Conservation (phyloP, 805 yeast genomes). For the Ogataea zsoltii region DNA sequence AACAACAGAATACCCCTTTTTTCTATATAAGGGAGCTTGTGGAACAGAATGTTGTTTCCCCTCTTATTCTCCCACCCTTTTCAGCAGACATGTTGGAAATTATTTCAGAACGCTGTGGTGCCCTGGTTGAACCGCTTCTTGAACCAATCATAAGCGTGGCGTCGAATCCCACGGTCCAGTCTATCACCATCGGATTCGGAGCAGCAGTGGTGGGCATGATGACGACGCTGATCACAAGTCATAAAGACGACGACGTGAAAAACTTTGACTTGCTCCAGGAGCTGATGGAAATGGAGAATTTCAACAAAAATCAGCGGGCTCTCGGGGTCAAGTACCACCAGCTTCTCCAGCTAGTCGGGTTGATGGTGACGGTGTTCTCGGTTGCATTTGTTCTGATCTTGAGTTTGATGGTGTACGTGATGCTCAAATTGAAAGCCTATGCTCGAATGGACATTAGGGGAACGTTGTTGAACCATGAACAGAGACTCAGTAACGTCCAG, state of each 20-base stretch:
- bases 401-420: slow-evolving; percentile 1
- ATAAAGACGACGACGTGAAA: slow-evolving; percentile 6
- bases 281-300: slow-evolving; percentile 19
- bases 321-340: slow-evolving; percentile 14
- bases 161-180: slow-evolving; percentile 17
- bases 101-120: not conserved
- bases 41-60: too few relatives aligned
- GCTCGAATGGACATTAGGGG: slow-evolving; percentile 5
- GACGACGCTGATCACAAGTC: slow-evolving; percentile 15
- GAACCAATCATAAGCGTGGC: slow-evolving; percentile 10
- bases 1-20: too few relatives aligned
- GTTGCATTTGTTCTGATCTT: not conserved
- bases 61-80: not conserved
- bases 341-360: slow-evolving; percentile 16
- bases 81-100: not conserved
- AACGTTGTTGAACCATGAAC: slow-evolving; percentile 12
- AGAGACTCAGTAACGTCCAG: slow-evolving; percentile 15
- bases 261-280: slow-evolving; percentile 16
- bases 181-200: slow-evolving; percentile 20
- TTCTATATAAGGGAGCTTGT: not conserved
- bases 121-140: slow-evolving; percentile 4
- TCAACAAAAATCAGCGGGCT: slow-evolving; percentile 12
- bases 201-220: slow-evolving; percentile 23
- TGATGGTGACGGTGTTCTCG: slow-evolving; percentile 7
- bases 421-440: slow-evolving; percentile 3